These are phyloP conservation scores for Xylaria sp. DNA, from an alignment of 2,329 filamentous ascomycete species.

Conservation along the genomic window DNA sequence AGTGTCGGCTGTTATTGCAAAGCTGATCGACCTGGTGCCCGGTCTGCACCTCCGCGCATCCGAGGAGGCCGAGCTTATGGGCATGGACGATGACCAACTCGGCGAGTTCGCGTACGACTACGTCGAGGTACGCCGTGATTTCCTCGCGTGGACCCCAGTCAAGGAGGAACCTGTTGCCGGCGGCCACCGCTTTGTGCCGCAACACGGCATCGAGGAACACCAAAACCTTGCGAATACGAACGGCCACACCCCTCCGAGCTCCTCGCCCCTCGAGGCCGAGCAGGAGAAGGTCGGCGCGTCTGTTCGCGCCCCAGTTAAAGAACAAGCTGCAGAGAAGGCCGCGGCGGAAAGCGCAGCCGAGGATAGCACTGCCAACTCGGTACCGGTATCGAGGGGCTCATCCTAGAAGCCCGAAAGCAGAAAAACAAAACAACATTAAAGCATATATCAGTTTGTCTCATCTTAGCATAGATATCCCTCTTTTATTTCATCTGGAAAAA, in stretches of 20 bases:
- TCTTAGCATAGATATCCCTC: constrained; percentile 26
- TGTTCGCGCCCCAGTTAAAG: constrained; percentile 45
- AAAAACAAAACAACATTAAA: background rate
- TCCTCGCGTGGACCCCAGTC: constrained; percentile 86
- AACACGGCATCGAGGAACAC: constrained; percentile 79
- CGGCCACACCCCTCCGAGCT: constrained; percentile 52
- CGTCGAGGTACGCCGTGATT: constrained; percentile 88
- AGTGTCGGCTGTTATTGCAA: constrained; percentile 78
- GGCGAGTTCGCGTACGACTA: constrained; percentile 93
- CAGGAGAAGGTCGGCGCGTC: constrained; percentile 49
- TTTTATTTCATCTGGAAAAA: constrained; percentile 13
- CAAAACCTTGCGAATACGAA: constrained; percentile 71
- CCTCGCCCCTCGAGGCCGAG: constrained; percentile 52
- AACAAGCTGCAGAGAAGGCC: constrained; percentile 25
- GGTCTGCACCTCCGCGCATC: constrained; percentile 82
- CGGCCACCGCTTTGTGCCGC: constrained; percentile 69
- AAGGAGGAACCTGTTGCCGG: constrained; percentile 71
- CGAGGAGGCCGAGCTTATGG: constrained; percentile 84
- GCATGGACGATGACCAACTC: constrained; percentile 91
- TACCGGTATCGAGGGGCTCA: constrained; percentile 32
- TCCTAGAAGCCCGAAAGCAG: constrained; percentile 1
- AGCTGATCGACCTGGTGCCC: constrained; percentile 78
- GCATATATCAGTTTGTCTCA: background rate
- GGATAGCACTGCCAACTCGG: constrained; percentile 28
- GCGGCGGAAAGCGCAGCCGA: constrained; percentile 24